Conservation (phyloP, 2,329 filamentous ascomycete species). For the Penicillium sumatraense region DNA sequence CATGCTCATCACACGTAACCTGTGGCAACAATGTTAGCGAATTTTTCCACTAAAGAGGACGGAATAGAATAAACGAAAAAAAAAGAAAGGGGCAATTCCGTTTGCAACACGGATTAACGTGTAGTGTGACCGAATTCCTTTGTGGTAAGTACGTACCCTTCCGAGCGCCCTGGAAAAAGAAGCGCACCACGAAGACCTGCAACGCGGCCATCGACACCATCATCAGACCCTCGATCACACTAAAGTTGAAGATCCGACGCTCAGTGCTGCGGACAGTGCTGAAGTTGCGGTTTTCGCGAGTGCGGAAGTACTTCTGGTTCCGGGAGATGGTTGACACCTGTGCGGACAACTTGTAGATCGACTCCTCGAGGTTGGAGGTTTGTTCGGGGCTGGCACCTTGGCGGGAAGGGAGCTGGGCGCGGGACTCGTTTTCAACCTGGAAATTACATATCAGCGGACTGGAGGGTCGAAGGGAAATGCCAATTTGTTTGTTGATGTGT, state of each 20-base stretch:
- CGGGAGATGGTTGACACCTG: constrained; percentile 92
- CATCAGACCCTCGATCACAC: constrained; percentile 86
- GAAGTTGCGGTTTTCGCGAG: constrained; percentile 97
- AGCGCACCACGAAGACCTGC: constrained; percentile 95
- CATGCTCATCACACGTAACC: constrained; percentile 44
- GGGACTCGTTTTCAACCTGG: constrained; percentile 88
- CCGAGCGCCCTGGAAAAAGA: constrained; percentile 94
- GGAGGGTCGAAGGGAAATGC: not conserved
- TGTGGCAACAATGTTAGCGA: constrained; percentile 20
- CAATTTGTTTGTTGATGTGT: no score
- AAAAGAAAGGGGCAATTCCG: not conserved
- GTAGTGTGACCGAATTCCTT: not conserved
- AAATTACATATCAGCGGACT: not conserved
- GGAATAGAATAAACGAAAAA: not conserved
- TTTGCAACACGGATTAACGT: no score
- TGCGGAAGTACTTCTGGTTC: constrained; percentile 99
- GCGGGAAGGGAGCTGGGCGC: constrained; percentile 81
- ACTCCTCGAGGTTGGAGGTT: constrained; percentile 86
- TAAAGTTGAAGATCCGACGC: constrained; percentile 95
- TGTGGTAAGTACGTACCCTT: constrained; percentile 56
- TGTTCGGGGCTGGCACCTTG: constrained; percentile 88
- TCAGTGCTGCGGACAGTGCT: constrained; percentile 97
- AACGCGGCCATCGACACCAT: constrained; percentile 94
- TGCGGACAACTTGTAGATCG: constrained; percentile 90
- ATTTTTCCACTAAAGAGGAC: not conserved